phyloP scores from a whole-genome alignment of 169 alveolate species.

The Babesia bovis region DNA sequence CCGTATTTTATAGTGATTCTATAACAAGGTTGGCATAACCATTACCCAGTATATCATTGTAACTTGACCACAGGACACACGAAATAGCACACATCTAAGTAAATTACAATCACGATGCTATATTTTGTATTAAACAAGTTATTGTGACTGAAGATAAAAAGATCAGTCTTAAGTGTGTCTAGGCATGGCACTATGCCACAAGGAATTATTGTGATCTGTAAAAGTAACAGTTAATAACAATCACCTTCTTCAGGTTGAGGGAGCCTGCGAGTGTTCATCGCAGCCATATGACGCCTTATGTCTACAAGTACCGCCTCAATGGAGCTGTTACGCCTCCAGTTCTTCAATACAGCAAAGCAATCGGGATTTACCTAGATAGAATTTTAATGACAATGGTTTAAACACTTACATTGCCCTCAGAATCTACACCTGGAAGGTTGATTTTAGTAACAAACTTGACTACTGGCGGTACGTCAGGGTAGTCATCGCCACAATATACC shows the following conservation, averaged over 20 bases:
- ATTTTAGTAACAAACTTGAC: constrained; percentile 90
- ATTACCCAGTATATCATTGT: no score
- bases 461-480: constrained; percentile 95
- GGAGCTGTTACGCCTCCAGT: constrained; percentile 89
- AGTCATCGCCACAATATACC: constrained; percentile 90
- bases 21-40: no score
- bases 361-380: constrained; percentile 70
- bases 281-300: constrained; percentile 90
- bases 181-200: not conserved
- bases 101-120: not conserved
- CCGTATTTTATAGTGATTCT: not conserved
- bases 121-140: not conserved
- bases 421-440: constrained; percentile 90
- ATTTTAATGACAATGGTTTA: not conserved
- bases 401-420: constrained; percentile 81
- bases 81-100: not conserved
- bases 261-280: constrained; percentile 84
- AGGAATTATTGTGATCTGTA: not conserved
- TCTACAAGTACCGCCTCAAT: constrained; percentile 89
- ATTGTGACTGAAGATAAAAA: no score
- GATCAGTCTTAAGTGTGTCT: not conserved
- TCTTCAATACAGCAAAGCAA: constrained; percentile 81
- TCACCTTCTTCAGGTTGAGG: constrained; percentile 97
- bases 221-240: constrained; percentile 62
- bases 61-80: no score